Conservation (phyloP, 176 grass and related monocot genomes). For the Chrysopogon serrulatus region DNA sequence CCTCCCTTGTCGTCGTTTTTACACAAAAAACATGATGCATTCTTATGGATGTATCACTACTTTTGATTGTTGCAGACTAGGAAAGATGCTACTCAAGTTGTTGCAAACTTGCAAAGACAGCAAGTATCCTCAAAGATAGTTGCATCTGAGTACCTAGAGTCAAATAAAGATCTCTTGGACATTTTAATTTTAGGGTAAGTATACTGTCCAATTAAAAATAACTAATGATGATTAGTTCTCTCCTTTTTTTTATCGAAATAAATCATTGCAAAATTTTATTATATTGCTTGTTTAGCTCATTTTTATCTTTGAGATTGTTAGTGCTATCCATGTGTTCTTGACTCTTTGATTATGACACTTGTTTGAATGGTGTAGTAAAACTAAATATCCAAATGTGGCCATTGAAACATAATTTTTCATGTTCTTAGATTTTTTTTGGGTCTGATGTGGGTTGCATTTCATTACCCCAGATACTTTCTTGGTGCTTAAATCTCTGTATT, state of each 20-base stretch:
- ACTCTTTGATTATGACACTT: background rate
- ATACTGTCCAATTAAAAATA: background rate
- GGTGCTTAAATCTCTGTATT: background rate
- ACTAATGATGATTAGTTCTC: background rate
- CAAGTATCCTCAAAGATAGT: conserved; percentile 69
- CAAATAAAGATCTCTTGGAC: conserved; percentile 89
- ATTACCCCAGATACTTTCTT: background rate
- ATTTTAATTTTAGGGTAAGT: conserved; percentile 68
- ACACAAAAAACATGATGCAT: background rate
- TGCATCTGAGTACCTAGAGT: conserved; percentile 73
- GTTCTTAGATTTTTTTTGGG: background rate
- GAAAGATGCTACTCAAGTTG: conserved; percentile 90
- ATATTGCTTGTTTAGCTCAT: conserved; percentile 6
- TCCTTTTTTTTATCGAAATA: background rate
- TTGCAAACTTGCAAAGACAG: conserved; percentile 87
- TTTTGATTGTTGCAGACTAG: conserved; percentile 53
- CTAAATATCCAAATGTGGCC: background rate
- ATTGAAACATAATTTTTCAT: background rate
- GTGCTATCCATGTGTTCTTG: background rate
- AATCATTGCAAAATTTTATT: background rate
- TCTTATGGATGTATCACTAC: conserved; percentile 5
- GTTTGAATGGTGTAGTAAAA: conserved; percentile 8
- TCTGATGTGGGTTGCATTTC: background rate
- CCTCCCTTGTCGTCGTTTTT: background rate
- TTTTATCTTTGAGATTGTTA: background rate